Evolutionary conservation across 2,329 filamentous ascomycete genomes (phyloP).

Genomic region (Podosphaera aphanis): DNA sequence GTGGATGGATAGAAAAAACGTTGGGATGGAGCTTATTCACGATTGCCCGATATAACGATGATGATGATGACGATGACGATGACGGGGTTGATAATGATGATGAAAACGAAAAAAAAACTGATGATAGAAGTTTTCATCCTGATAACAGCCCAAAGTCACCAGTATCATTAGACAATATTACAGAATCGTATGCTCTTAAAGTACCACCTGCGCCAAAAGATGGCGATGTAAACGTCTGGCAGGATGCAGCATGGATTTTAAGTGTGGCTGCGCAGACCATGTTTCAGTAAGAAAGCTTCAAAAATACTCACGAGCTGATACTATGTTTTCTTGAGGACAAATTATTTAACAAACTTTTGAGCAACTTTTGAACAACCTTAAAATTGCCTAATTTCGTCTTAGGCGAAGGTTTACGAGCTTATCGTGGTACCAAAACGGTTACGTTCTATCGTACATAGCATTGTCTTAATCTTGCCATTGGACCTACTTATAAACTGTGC

Average conservation of each 20-base stretch:
- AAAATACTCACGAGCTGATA: not conserved
- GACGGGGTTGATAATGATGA: conserved; percentile 16
- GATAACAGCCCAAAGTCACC: conserved; percentile 27
- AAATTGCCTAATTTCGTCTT: no score
- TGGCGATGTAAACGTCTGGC: conserved; percentile 35
- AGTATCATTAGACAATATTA: conserved; percentile 6
- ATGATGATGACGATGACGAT: no score
- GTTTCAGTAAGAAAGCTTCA: conserved; percentile 4
- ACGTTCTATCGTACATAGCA: no score
- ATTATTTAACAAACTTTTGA: no score
- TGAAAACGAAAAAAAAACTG: conserved; percentile 27
- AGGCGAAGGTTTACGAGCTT: no score
- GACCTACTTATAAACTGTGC: no score
- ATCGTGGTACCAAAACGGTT: no score
- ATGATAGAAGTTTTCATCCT: conserved; percentile 18
- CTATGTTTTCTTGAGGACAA: no score
- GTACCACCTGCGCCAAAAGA: conserved; percentile 24
- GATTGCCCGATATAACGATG: no score
- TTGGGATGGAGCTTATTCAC: conserved; percentile 38
- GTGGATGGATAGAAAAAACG: conserved; percentile 34
- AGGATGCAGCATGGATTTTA: conserved; percentile 43
- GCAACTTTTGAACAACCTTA: no score
- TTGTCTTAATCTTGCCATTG: no score
- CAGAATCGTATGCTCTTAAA: conserved; percentile 20
- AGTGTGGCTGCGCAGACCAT: conserved; percentile 27